Evolutionary conservation across 106 monocot genomes (phyloP), one percentile per base, ranked within the genome.

Genomic region (Gastrodia elata): DNA sequence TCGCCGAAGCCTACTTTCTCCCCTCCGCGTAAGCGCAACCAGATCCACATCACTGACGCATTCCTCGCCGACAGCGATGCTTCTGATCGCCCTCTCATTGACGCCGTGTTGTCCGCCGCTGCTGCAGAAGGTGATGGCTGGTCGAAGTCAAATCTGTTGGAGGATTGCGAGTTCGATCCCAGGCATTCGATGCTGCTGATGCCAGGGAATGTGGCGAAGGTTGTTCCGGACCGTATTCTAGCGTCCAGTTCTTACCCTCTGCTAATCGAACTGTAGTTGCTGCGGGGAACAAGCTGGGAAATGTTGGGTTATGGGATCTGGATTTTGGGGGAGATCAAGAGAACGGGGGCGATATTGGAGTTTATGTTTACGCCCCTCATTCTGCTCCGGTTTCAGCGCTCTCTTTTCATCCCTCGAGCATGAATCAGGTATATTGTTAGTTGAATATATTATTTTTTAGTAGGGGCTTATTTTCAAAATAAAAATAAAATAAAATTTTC

Each of bases 221-320:
- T 86, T 26, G 52, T 83, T 6, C 68, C 74, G 15, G 86, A 84
- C 39, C 44, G 84, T 74, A 86, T 89, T 20, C 39, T 86, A 70
- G 49, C 39, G 81, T 89, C 2, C 39, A 14, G 36, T 86, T 89
- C 81, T 71, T 89, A 15, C 89, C 89, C 25, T 71, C 82, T 68
- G 42, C 9, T 3, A 80, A 86, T 30, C 72, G 83, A 59, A 75
- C 68, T 10, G 72, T 89, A 34, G 43, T 89, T 32, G 77, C 42
- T 30, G 89, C 73, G 8, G 89, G 89, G n/a, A 74, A 84, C 67
- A 89, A 82, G 77, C 37, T 70, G 15, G 89, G 86, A 8, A 48
- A 89, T 48, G 30, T 89, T 27, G 86, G 86, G 39, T 86, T 89
- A 44, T 89, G 89, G 89, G 84, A 89, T 75, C 59, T 73, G 32